phyloP scores from a whole-genome alignment of 1,284 basidiomycete genomes.

The Psilocybe mexicana region DNA sequence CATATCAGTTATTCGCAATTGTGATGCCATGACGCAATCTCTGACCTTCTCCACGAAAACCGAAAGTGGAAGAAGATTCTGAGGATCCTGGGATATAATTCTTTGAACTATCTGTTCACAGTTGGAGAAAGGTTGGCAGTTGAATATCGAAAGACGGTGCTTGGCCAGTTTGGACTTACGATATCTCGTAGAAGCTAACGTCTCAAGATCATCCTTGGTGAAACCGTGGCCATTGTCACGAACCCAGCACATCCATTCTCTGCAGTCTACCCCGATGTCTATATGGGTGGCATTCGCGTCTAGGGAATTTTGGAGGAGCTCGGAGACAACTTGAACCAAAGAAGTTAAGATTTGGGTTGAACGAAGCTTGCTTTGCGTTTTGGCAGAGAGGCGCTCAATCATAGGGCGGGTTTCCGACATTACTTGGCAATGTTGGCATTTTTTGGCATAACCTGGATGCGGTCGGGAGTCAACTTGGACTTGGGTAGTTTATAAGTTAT shows the following conservation, averaged over 20 bases:
- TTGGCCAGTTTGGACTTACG: slow-evolving; percentile 43
- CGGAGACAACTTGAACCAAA: slow-evolving; percentile 73
- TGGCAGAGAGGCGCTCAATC: slow-evolving; percentile 46
- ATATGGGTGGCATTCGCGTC: slow-evolving; percentile 66
- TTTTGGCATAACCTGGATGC: background rate
- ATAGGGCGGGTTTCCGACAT: slow-evolving; percentile 18
- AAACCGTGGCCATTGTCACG: slow-evolving; percentile 84
- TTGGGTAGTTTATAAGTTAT: no score
- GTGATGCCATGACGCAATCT: background rate
- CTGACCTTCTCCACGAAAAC: slow-evolving; percentile 88
- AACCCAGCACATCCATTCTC: slow-evolving; percentile 79
- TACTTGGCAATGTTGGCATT: slow-evolving; percentile 20
- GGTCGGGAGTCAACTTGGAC: background rate
- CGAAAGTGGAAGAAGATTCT: slow-evolving; percentile 66
- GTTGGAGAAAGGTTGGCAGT: background rate
- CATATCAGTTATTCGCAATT: background rate
- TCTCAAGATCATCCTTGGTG: slow-evolving; percentile 52
- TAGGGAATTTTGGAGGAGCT: slow-evolving; percentile 84
- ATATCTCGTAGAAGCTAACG: slow-evolving; percentile 64
- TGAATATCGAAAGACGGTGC: background rate
- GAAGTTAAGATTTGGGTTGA: slow-evolving; percentile 84
- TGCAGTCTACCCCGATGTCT: slow-evolving; percentile 65
- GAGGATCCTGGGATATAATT: slow-evolving; percentile 52
- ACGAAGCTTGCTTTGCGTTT: slow-evolving; percentile 68
- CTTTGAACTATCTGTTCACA: slow-evolving; percentile 68